phyloP scores from a whole-genome alignment of 306 rosid genomes.

The Quercus ilex region DNA sequence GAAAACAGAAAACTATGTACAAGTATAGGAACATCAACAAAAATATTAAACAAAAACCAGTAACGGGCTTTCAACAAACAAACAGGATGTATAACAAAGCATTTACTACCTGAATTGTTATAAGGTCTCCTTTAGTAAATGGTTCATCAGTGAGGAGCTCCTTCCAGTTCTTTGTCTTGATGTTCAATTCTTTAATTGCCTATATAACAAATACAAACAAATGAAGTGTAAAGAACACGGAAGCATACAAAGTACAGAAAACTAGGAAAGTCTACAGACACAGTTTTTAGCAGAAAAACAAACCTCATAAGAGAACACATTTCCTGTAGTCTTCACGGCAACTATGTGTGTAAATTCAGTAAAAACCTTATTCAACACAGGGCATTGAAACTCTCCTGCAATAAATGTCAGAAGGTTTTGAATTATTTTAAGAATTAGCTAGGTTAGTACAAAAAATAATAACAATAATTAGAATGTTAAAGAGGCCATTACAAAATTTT shows the following conservation, averaged over 20 bases:
- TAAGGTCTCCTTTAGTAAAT: slow-evolving; percentile 74
- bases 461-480: neutral
- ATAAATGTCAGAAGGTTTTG: slow-evolving; percentile 12
- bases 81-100: slow-evolving; percentile 15
- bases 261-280: slow-evolving; percentile 14
- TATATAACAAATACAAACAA: slow-evolving; percentile 19
- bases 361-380: slow-evolving; percentile 94
- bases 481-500: neutral
- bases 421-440: neutral
- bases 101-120: slow-evolving; percentile 80
- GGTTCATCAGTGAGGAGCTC: slow-evolving; percentile 95
- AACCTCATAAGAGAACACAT: slow-evolving; percentile 95
- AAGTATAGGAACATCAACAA: no score
- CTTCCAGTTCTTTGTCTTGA: slow-evolving; percentile 96
- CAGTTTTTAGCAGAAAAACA: slow-evolving; percentile 13
- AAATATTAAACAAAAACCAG: slow-evolving; percentile 1
- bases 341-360: slow-evolving; percentile 93
- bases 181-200: slow-evolving; percentile 92
- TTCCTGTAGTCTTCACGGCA: slow-evolving; percentile 95
- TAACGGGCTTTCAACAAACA: neutral
- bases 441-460: neutral
- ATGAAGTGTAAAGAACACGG: neutral
- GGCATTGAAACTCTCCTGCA: slow-evolving; percentile 93
- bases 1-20: no score
- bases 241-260: slow-evolving; percentile 11